Percentiles rank a stretch among this genome's conserved stretches.
phyloP scores from a whole-genome alignment of 768 basidiomycete species.

The Mycena kentingensis region DNA sequence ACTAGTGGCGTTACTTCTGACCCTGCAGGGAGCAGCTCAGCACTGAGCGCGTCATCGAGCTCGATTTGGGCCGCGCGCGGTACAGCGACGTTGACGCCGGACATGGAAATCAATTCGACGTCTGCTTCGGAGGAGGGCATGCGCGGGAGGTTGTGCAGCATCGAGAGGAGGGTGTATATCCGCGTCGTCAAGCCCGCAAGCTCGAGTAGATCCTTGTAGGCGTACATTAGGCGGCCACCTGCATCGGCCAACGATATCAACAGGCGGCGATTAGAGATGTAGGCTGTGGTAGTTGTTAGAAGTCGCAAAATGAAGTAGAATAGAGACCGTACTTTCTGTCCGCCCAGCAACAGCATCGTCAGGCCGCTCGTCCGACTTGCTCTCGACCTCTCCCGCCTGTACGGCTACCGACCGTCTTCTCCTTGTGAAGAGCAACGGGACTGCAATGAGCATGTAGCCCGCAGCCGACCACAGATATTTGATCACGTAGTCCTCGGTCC shows the following conservation, averaged over 20 bases:
- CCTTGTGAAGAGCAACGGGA: slow-evolving; percentile 80
- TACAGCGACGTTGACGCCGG: slow-evolving; percentile 71
- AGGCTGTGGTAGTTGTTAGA: slow-evolving; percentile 41
- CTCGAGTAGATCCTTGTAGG: slow-evolving; percentile 92
- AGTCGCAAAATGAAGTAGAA: not conserved
- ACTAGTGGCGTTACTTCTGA: slow-evolving; percentile 55
- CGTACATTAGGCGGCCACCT: slow-evolving; percentile 94
- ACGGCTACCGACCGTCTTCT: slow-evolving; percentile 39
- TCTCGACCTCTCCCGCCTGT: slow-evolving; percentile 11
- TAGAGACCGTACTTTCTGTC: slow-evolving; percentile 44
- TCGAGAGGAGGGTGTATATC: slow-evolving; percentile 84
- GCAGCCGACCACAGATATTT: slow-evolving; percentile 95
- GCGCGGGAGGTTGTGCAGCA: slow-evolving; percentile 71
- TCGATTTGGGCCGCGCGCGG: slow-evolving; percentile 36
- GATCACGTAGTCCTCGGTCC: slow-evolving; percentile 97
- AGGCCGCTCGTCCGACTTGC: slow-evolving; percentile 13
- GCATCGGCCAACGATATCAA: slow-evolving; percentile 95
- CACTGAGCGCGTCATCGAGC: slow-evolving; percentile 17
- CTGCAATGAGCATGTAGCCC: slow-evolving; percentile 89
- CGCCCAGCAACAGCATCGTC: slow-evolving; percentile 48
- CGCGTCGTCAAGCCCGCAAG: slow-evolving; percentile 90
- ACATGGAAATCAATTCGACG: slow-evolving; percentile 40
- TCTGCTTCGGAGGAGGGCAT: slow-evolving; percentile 42
- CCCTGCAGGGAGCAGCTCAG: slow-evolving; percentile 26
- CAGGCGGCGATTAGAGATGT: slow-evolving; percentile 90